A percentile compares a stretch with the other conserved stretches of the same genome.
phyloP scores from a whole-genome alignment of 164 flowering plant species.

The Vitis vinifera region DNA sequence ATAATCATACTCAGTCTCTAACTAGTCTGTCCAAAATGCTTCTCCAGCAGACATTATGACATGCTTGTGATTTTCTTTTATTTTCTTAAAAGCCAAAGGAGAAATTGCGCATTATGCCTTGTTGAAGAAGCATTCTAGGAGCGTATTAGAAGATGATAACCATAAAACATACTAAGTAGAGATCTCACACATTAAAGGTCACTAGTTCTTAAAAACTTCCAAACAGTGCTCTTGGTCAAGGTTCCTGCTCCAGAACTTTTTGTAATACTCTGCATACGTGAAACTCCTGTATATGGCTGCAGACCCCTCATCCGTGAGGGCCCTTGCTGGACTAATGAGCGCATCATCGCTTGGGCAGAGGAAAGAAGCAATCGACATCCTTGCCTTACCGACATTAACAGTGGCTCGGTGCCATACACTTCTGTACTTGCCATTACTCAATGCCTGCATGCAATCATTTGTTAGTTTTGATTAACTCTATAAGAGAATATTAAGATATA shows the following conservation, averaged over 20 bases:
- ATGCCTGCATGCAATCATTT: constrained; percentile 5
- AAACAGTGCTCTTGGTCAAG: constrained; percentile 75
- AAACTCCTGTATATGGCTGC: constrained; percentile 46
- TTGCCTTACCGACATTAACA: constrained; percentile 4
- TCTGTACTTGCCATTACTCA: constrained; percentile 25
- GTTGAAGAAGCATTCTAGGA: too few species aligned
- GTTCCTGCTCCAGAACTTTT: constrained; percentile 77
- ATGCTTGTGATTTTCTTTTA: too few species aligned
- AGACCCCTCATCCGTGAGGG: constrained; percentile 20
- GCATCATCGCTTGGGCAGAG: constrained; percentile 14
- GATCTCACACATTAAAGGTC: background rate
- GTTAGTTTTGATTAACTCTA: background rate
- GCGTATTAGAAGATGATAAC: too few species aligned
- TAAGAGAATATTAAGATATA: background rate
- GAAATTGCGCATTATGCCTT: too few species aligned
- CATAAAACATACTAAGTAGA: too few species aligned
- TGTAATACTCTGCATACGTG: constrained; percentile 76
- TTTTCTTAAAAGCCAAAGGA: too few species aligned
- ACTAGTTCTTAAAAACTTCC: constrained; percentile 58
- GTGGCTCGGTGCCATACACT: constrained; percentile 27
- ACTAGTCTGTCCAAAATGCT: too few species aligned
- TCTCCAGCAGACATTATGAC: too few species aligned
- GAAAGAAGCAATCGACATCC: constrained; percentile 23
- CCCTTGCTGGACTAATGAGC: constrained; percentile 1
- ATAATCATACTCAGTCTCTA: too few species aligned